A percentile compares a stretch with the other conserved stretches of the same genome.
These are phyloP conservation scores for Arthrobotrys megalospora DNA, from an alignment of 2,329 filamentous ascomycete genomes.

Conservation along the genomic window DNA sequence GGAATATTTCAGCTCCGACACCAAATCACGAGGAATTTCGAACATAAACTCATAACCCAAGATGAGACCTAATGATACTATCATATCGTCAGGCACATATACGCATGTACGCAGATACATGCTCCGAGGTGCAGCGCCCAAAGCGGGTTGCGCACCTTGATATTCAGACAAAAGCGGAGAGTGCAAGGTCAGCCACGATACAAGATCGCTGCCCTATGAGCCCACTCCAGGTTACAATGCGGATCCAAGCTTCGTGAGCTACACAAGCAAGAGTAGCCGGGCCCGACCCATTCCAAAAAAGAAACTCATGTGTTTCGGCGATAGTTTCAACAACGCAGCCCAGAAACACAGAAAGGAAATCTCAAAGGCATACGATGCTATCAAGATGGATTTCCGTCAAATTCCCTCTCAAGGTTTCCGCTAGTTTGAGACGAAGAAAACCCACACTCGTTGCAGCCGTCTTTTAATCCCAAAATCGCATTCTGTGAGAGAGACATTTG, in stretches of 20 bases:
- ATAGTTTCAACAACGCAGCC: constrained; percentile 58
- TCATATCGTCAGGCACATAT: constrained; percentile 32
- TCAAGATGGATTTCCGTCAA: constrained; percentile 15
- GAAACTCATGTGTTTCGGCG: constrained; percentile 43
- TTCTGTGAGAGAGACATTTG: constrained; percentile 18
- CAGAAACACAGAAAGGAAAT: constrained; percentile 32
- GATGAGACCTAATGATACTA: constrained; percentile 26
- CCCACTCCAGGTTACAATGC: constrained; percentile 35
- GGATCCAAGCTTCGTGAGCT: constrained; percentile 39
- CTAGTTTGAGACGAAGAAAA: constrained; percentile 8
- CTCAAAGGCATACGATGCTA: constrained; percentile 10
- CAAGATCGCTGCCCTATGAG: constrained; percentile 36
- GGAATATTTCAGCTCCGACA: constrained; percentile 46
- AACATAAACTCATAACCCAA: constrained; percentile 2
- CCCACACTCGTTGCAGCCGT: not conserved
- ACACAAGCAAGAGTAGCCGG: constrained; percentile 38
- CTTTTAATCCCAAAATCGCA: constrained; percentile 34
- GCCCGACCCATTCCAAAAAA: constrained; percentile 21
- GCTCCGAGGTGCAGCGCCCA: constrained; percentile 17
- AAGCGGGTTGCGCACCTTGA: constrained; percentile 8
- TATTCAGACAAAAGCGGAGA: constrained; percentile 8
- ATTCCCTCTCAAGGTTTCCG: constrained; percentile 19
- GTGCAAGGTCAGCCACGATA: constrained; percentile 29
- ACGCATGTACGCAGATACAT: constrained; percentile 11
- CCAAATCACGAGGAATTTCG: constrained; percentile 38